Conservation (phyloP, 352 stramenopile species). For the Phytophthora boehmeriae region DNA sequence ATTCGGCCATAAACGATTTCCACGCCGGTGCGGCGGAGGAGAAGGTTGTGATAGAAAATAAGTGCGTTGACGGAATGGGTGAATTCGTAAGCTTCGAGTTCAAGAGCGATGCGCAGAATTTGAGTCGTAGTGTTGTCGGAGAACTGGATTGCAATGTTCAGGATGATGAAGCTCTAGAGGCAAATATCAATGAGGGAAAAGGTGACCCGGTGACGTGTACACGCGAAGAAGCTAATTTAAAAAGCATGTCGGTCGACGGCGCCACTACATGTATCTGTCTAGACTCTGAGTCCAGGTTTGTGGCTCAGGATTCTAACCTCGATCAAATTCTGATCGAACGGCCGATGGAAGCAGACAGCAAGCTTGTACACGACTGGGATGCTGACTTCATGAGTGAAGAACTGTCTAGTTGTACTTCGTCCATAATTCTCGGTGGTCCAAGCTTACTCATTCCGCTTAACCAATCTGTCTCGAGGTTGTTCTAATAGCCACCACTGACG, state of each 20-base stretch:
- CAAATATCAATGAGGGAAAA: no score
- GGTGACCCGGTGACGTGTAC: no score
- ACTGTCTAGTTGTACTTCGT: conserved; percentile 36
- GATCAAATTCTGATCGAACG: conserved; percentile 13
- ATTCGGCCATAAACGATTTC: not conserved
- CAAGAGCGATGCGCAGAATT: no score
- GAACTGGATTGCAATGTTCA: no score
- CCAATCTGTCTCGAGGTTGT: conserved; percentile 18
- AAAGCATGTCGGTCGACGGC: not conserved
- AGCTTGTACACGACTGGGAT: conserved; percentile 29
- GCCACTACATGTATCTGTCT: not conserved
- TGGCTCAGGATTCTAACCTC: not conserved
- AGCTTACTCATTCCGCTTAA: conserved; percentile 40
- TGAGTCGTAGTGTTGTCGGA: no score
- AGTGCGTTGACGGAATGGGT: no score
- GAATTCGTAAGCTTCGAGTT: no score
- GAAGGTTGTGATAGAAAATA: no score
- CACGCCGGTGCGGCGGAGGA: no score
- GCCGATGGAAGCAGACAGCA: conserved; percentile 34
- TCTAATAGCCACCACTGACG: conserved; percentile 3
- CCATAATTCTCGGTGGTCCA: conserved; percentile 31
- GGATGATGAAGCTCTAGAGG: no score
- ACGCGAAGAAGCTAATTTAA: no score
- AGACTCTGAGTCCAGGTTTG: not conserved
- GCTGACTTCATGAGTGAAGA: conserved; percentile 12